Percentiles rank a stretch among this genome's conserved stretches.
Evolutionary conservation across 257 asterid genomes (phyloP).

Genomic region (Voacanga thouarsii): DNA sequence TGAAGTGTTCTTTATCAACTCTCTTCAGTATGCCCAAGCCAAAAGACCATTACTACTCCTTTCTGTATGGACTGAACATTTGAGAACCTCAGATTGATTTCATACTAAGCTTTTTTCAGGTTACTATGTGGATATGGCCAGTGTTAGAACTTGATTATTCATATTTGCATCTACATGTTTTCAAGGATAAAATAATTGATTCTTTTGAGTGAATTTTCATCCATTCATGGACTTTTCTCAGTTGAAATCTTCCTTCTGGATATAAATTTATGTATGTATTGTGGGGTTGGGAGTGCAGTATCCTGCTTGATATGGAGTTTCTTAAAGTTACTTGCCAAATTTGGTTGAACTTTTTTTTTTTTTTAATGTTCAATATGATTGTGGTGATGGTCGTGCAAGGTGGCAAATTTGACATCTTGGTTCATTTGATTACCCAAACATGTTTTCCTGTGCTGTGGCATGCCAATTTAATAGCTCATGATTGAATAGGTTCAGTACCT

Average conservation of each 20-base stretch:
- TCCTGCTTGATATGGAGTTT: neutral
- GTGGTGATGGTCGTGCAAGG: neutral
- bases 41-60: neutral
- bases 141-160: neutral
- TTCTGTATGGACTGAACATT: neutral
- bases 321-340: neutral
- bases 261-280: neutral
- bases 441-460: neutral
- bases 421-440: neutral
- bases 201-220: neutral
- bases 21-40: neutral
- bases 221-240: neutral
- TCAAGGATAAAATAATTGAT: neutral
- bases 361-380: neutral
- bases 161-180: neutral
- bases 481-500: neutral
- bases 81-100: neutral
- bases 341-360: too few relatives aligned
- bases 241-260: neutral
- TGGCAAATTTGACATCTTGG: neutral
- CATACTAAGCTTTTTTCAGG: too few relatives aligned
- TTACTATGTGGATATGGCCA: neutral
- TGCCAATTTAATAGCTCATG: neutral
- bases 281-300: neutral
- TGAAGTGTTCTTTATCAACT: neutral